Base-by-base conservation (phyloP, 1,284 basidiomycete genomes). In the Meira nashicola region DNA sequence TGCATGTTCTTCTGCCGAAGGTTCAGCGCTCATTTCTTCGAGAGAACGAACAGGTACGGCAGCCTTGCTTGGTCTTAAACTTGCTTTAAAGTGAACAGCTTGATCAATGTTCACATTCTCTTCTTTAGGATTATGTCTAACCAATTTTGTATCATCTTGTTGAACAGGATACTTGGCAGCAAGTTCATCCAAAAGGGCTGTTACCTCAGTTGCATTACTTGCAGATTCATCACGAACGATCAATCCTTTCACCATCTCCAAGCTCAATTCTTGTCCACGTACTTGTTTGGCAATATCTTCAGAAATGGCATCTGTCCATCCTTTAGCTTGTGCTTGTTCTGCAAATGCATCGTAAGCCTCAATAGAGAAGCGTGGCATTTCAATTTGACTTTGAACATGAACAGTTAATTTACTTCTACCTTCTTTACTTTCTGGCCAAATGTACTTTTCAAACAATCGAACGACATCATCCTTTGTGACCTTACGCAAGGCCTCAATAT, bases 401-500 rank as follows among this genome's bases (percentile, higher is more conserved):
- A 70, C 65, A 38, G 57, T 63, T 12, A 61, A 62, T 68, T 68
- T 77, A 56, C 69, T 60, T 43, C 78, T 62, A 19, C 39, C 51
- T 1, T 56, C 6, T 28, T 64, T 67, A 52, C 63, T 67, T 9
- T 39, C 15, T 4, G 74, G 77, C 77, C 92, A 86, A 48, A 91
- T 84, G 58, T 84, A 83, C 23, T 82, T 80, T 62, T 84, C 81
- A 83, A 91, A 92, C 54, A 96, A 80, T 6, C 83, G 77, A n/a
- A 90, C 65, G 39, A 97, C 83, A 25, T 96, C 89, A 7, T 85
- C 80, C 80, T 91, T 92, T 8, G 84, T 87, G 57, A 92, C 81
- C 19, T 77, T 80, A 53, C 83, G 78, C 54, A 94, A 79, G 10
- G 85, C 75, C 33, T 83, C 82, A 4, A 88, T 86, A 67, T 94